Evolutionary conservation across 2,329 filamentous ascomycete genomes (phyloP), one percentile per base, ranked within the genome.

Genomic region (Aspergillus tubingensis): DNA sequence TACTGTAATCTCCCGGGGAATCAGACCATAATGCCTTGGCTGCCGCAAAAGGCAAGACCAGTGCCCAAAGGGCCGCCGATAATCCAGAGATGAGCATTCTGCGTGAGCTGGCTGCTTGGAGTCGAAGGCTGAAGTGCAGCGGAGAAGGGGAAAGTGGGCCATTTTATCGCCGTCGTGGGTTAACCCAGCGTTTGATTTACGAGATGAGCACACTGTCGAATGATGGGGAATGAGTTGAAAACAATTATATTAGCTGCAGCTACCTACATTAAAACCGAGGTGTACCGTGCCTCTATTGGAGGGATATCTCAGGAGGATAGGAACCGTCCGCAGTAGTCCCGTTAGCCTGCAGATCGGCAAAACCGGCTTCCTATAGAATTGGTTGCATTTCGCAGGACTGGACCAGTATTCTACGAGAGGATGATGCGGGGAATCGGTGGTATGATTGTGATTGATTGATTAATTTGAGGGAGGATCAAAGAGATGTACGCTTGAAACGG

Each of bases 1-100:
- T 56, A 23, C 27, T 48, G 36, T 58, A 54, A 6, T 57, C 44
- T 3, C 58, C 61, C 2, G 61, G 61, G 11, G 36, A 44, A 19
- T 63, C 30, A 1, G 61, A 57, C 61, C 58, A 63, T 17, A 63
- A 38, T 3, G 61, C 61, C 27, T 52, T 63, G 43, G 58, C 59
- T n/a, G 54, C 36, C 3, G 49, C 55, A 0, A 60, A 10, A 23
- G 55, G 54, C n/a, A 61, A 11, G 5, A 15, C 7, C 47, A 60
- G 15, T 10, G 27, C 8, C 8, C 11, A 13, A 7, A 44, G 8
- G 30, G 5, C 23, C 1, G n/a, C 53, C 3, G 39, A 30, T 11
- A 6, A 17, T 13, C 41, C 19, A 3, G 19, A 44, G 19, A 23
- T n/a, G 21, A 30, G 25, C 53, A 55, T 55, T 6, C 17, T 55